Evolutionary conservation across 2,329 filamentous ascomycete species (phyloP), one percentile per base, ranked within the genome.

Genomic region (Scorias spongiosa): DNA sequence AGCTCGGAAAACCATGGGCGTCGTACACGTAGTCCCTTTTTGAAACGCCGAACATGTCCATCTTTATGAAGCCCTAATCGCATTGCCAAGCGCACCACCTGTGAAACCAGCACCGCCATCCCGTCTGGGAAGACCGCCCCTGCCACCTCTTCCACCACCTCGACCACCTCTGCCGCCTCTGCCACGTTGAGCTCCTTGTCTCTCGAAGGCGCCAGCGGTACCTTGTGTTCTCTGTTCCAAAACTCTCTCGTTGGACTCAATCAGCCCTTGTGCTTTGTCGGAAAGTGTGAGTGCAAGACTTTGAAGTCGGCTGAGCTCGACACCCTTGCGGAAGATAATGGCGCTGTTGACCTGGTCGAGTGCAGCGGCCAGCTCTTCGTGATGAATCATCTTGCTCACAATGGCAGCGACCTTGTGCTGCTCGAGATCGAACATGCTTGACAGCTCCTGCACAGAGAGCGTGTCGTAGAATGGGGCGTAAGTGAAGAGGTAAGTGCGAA

Each of bases 381-480:
- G 91, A 58, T 87, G 93, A 65, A 98, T 96, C 91, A 98, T 98
- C 73, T 93, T 93, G 75, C 86, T 93, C 59, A 98, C 80, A 44
- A 98, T 80, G 30, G 91, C 87, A n/a, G 84, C 74, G 42, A 95
- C 88, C 75, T 96, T 96, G 68, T 81, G 78, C 55, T 81, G 71
- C 45, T 88, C 76, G 18, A 98, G 80, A 67, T 98, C 91, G 65
- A 98, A 98, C 91, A 98, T 98, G 53, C 71, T 72, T 49, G 86
- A 81, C 48, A 98, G 75, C 18, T 88, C 93, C 53, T 77, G 73
- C 55, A 95, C 75, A 48, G 87, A 81, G 47, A 98, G 78, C 17
- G 91, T 96, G 69, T 98, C 91, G 72, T 98, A 98, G 75, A 93
- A 98, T 43, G 91, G 91, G 32, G 93, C 91, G 66, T 98, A 98